Percentiles rank a stretch among this genome's conserved stretches.
Evolutionary conservation across 495 filamentous ascomycete species (phyloP).

Genomic region (Penicillium canescens): DNA sequence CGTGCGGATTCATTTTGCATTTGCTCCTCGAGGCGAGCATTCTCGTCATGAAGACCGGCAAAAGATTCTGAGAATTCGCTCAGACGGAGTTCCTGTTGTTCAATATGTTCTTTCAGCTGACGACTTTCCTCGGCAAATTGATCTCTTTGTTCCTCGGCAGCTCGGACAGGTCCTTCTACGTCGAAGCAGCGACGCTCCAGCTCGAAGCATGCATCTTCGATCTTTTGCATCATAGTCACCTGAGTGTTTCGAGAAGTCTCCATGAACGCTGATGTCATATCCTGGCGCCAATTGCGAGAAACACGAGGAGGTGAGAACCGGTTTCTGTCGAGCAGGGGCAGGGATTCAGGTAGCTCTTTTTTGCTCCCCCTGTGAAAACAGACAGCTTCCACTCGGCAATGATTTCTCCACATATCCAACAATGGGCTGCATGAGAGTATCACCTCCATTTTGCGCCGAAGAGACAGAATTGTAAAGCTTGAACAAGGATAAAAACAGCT

Average conservation of each 20-base stretch:
- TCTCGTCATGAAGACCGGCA: slow-evolving; percentile 28
- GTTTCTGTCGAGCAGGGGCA: slow-evolving; percentile 10
- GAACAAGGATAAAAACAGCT: slow-evolving; percentile 29
- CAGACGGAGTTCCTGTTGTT: slow-evolving; percentile 25
- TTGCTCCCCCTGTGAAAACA: slow-evolving; percentile 12
- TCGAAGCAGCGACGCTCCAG: slow-evolving; percentile 55
- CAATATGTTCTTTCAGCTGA: slow-evolving; percentile 9
- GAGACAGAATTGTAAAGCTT: slow-evolving; percentile 25
- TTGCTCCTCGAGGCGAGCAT: slow-evolving; percentile 29
- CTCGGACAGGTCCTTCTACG: slow-evolving; percentile 48
- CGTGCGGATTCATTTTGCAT: slow-evolving; percentile 24
- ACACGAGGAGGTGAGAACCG: slow-evolving; percentile 3
- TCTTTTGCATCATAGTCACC: slow-evolving; percentile 43
- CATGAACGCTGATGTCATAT: slow-evolving; percentile 35
- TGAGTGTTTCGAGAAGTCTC: slow-evolving; percentile 36
- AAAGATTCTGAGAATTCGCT: slow-evolving; percentile 22
- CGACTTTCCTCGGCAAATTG: slow-evolving; percentile 26
- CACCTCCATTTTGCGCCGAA: slow-evolving; percentile 10
- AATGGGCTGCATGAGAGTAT: slow-evolving; percentile 17
- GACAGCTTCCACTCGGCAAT: slow-evolving; percentile 12
- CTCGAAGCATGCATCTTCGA: slow-evolving; percentile 54
- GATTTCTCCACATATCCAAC: slow-evolving; percentile 15
- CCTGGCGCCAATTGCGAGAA: slow-evolving; percentile 47
- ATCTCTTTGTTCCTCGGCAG: slow-evolving; percentile 44
- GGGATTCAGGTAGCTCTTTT: slow-evolving; percentile 8